These are phyloP conservation scores for Alternaria triticimaculans DNA, from an alignment of 2,329 filamentous ascomycete genomes.

Conservation along the genomic window DNA sequence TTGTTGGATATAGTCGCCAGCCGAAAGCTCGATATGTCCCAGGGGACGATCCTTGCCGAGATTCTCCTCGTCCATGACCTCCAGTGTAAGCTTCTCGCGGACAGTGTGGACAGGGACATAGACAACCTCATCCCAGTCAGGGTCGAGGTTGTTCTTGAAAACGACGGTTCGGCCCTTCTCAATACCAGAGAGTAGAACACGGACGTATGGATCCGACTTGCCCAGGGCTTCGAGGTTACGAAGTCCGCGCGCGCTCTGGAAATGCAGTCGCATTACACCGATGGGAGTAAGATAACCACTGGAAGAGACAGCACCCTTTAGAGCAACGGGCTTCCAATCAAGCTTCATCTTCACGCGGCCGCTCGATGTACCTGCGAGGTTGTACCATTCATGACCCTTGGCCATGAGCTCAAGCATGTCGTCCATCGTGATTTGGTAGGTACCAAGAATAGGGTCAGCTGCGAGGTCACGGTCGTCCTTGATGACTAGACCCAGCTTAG, in stretches of 20 bases:
- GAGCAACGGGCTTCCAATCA: conserved; percentile 93
- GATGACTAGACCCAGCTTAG: conserved; percentile 88
- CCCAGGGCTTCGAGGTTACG: conserved; percentile 94
- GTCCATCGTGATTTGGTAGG: conserved; percentile 93
- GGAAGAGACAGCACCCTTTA: conserved; percentile 77
- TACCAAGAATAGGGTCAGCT: conserved; percentile 83
- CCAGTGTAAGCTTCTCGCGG: conserved; percentile 83
- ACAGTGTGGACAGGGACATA: conserved; percentile 89
- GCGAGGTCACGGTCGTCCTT: conserved; percentile 92
- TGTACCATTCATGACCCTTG: conserved; percentile 97
- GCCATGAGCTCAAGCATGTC: conserved; percentile 90
- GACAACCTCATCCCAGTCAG: conserved; percentile 93
- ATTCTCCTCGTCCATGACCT: conserved; percentile 97
- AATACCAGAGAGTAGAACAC: conserved; percentile 86
- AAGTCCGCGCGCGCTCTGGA: conserved; percentile 80
- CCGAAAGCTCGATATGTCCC: conserved; percentile 78
- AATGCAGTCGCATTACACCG: conserved; percentile 93
- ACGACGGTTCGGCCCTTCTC: conserved; percentile 93
- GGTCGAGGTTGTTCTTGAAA: conserved; percentile 93
- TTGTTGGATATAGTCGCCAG: conserved; percentile 79
- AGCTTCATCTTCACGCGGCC: conserved; percentile 89
- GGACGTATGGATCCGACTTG: conserved; percentile 94
- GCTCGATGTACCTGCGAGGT: conserved; percentile 77
- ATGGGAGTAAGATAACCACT: conserved; percentile 93
- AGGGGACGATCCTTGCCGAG: conserved; percentile 89